Percentiles rank a stretch among this genome's conserved stretches.
Evolutionary conservation across 108 stramenopile species (phyloP).

Genomic region (Skeletonema potamos): DNA sequence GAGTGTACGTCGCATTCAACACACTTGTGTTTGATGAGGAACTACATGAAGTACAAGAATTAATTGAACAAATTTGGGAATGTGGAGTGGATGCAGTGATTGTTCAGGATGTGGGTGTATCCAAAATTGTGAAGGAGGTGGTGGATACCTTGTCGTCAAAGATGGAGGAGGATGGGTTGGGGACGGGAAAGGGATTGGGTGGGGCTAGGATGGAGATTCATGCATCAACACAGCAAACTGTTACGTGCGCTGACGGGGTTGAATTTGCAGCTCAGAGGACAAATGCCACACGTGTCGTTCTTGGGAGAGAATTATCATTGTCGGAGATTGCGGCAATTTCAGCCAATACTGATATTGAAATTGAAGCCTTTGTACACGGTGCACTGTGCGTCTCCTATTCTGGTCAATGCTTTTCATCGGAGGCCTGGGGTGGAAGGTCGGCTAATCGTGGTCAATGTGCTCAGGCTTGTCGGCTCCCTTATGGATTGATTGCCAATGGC

Average conservation of each 20-base stretch:
- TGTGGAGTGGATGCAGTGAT: slow-evolving; percentile 79
- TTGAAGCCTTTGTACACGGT: slow-evolving; percentile 81
- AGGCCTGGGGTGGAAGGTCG: slow-evolving; percentile 72
- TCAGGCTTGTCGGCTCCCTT: slow-evolving; percentile 78
- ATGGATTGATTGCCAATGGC: slow-evolving; percentile 69
- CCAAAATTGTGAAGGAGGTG: slow-evolving; percentile 47
- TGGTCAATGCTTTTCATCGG: slow-evolving; percentile 74
- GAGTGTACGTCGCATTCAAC: slow-evolving; percentile 71
- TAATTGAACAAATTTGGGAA: slow-evolving; percentile 44
- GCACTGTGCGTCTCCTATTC: slow-evolving; percentile 74
- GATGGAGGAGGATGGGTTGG: slow-evolving; percentile 1
- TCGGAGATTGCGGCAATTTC: slow-evolving; percentile 57
- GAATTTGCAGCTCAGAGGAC: slow-evolving; percentile 45
- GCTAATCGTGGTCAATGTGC: slow-evolving; percentile 85
- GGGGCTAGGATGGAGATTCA: slow-evolving; percentile 62
- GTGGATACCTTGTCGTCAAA: slow-evolving; percentile 8
- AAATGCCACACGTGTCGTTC: slow-evolving; percentile 59
- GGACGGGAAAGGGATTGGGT: slow-evolving; percentile 17
- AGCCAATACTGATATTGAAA: slow-evolving; percentile 46
- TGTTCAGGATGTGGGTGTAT: slow-evolving; percentile 71
- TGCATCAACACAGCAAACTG: slow-evolving; percentile 76
- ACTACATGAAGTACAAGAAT: slow-evolving; percentile 53
- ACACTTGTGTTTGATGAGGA: slow-evolving; percentile 74
- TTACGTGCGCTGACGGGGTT: slow-evolving; percentile 69
- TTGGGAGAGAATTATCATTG: slow-evolving; percentile 65